phyloP scores from a whole-genome alignment of 2,329 filamentous ascomycete species.

The Annulohypoxylon truncatum region DNA sequence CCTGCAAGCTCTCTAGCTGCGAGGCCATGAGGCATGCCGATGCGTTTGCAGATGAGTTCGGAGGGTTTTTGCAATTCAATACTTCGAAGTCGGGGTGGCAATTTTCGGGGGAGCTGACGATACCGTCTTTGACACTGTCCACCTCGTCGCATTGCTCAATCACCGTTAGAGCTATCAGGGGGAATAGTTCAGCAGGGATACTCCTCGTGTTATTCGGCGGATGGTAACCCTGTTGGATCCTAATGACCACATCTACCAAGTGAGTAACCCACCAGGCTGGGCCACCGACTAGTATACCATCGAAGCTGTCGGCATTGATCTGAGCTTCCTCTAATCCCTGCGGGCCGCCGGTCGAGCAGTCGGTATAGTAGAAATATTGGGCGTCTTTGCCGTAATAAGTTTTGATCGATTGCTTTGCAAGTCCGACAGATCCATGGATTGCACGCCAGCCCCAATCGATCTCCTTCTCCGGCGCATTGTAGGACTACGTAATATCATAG shows the following conservation, averaged over 20 bases:
- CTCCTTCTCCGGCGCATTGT: slow-evolving; percentile 45
- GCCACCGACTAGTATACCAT: slow-evolving; percentile 61
- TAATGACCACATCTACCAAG: slow-evolving; percentile 44
- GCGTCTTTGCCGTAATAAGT: slow-evolving; percentile 55
- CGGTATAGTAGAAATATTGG: slow-evolving; percentile 61
- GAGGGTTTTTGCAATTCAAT: slow-evolving; percentile 49
- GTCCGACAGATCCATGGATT: slow-evolving; percentile 49
- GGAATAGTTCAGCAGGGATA: slow-evolving; percentile 44
- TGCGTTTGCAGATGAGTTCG: slow-evolving; percentile 45
- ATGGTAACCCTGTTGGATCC: slow-evolving; percentile 39
- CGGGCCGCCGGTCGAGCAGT: slow-evolving; percentile 64
- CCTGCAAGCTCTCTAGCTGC: slow-evolving; percentile 58
- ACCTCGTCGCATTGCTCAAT: slow-evolving; percentile 55
- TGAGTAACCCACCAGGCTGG: slow-evolving; percentile 48
- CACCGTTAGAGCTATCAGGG: slow-evolving; percentile 51
- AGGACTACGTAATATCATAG: slow-evolving; percentile 45
- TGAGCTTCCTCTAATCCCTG: slow-evolving; percentile 62
- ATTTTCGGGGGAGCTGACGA: slow-evolving; percentile 53
- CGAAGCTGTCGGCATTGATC: slow-evolving; percentile 57
- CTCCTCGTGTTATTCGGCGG: slow-evolving; percentile 49
- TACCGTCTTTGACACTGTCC: slow-evolving; percentile 56
- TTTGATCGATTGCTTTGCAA: slow-evolving; percentile 58
- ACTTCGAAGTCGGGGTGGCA: slow-evolving; percentile 53
- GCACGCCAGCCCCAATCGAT: slow-evolving; percentile 42
- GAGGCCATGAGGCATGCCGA: slow-evolving; percentile 55